Evolutionary conservation across 805 yeast genomes (phyloP), one percentile per base, ranked within the genome.

Genomic region (Jamesozyma jinghongensis): DNA sequence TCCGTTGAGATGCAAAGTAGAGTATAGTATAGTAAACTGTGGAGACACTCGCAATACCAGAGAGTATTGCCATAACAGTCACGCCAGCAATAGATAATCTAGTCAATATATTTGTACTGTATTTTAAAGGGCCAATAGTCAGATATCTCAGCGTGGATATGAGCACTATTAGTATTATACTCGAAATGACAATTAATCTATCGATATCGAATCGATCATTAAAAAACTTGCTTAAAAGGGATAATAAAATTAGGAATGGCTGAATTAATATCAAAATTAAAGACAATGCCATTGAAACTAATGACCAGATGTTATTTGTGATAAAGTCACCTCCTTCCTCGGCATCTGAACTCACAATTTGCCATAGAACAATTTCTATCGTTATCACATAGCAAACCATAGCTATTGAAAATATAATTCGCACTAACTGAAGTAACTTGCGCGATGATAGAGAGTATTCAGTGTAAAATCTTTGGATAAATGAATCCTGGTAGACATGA

Each of bases 1-100:
- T 32, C 19, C 31, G 31, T 32, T 39, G 46, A 7, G 38, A 40
- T 46, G 47, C 44, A 18, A 57, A 7, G 26, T 45, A 45, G 29
- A 48, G 31, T 20, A 47, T 44, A 1, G 56, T 53, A 32, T 57
- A 59, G 37, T 56, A 58, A 3, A 56, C 44, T 1, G 62, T 57
- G 2, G 65, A 59, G 1, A 54, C 54, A 30, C 62, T 54, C 4
- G 64, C 65, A 20, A 61, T 45, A 3, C 62, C 63, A 2, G 65
- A 59, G 26, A 61, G 39, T 14, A 48, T 41, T 5, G 63, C 62
- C 61, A 61, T 53, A 10, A 59, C 26, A 2, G 61, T 56, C 1
- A 58, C 59, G 16, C 65, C 65, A 3, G 52, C 50, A 3, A 61
- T 49, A 5, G 65, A 59, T 13, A 59, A 26, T 40, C 56, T 59